Base-by-base conservation (phyloP, 441 rosid genomes). In the Aquilaria agallochum region DNA sequence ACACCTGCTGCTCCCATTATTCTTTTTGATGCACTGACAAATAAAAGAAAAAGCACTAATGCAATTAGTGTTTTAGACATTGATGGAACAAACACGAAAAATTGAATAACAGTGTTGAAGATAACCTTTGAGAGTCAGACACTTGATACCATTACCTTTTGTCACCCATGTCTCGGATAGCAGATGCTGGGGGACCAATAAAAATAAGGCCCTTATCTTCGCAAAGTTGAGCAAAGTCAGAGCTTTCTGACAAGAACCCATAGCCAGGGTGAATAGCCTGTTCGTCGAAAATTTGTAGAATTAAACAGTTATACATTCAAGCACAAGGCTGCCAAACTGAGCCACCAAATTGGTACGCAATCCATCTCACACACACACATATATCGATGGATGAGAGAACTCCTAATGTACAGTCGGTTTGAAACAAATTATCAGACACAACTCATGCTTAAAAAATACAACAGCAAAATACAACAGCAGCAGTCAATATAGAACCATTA, bases 1-100 rank as follows among this genome's bases (percentile, higher is more conserved):
- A 90, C 98, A 58, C 97, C 96, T 34, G 96, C 97, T 30, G 87
- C 92, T 5, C 97, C 98, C 98, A 94, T 90, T 78, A 94, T 94
- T 80, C 90, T 84, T 81, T 94, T 90, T 47, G 96, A 94, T 8
- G 97, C 97, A 77, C 98, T 94, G 32, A 67, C 2, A 62, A 49
- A 56, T 36, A 69, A 3, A 59, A 58, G 53, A 33, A 45, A 56
- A 47, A 63, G 64, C 57, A 50, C 60, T 51, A 77, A 53, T 53
- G 31, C 46, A 67, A 52, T 15, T 36, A 40, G 42, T 4, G 30
- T 54, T 59, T 54, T 27, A 53, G 20, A n/a, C 7, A 46, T 20
- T 5, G 20, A 62, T 14, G 31, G n/a, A 50, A 58, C 10, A n/a
- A 52, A 44, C 11, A 15, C 45, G 31, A 34, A 49, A 36, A 36